A percentile compares a stretch with the other conserved stretches of the same genome.
These are phyloP conservation scores for Orbilia oligospora DNA, from an alignment of 2,329 filamentous ascomycete genomes.

Conservation along the genomic window DNA sequence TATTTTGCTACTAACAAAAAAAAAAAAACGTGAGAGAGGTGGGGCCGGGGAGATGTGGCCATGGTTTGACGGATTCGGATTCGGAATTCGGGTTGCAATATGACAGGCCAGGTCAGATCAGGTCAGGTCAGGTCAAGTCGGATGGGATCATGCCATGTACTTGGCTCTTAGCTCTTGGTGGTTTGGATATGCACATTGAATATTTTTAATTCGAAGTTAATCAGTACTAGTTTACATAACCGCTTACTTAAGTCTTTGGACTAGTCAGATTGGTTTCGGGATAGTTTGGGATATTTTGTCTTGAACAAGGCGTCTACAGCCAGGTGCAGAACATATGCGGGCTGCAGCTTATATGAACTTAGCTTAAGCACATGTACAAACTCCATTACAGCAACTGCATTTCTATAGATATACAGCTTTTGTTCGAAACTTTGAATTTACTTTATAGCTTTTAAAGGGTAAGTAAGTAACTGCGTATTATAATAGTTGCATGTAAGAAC, in stretches of 20 bases:
- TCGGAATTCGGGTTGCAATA: constrained; percentile 1
- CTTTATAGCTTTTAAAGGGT: no score
- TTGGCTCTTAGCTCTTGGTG: background rate
- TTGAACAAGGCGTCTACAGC: background rate
- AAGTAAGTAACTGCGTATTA: no score
- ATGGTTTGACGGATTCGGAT: constrained; percentile 1
- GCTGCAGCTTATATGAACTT: no score
- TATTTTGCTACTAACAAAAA: background rate
- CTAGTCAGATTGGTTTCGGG: background rate
- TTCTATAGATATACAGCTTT: no score
- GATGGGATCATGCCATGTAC: background rate
- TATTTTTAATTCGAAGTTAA: background rate
- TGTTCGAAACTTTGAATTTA: no score
- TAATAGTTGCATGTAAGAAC: no score
- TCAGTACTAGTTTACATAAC: no score
- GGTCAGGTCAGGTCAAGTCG: background rate
- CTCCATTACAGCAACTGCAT: no score
- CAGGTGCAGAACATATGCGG: no score
- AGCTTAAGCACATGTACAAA: no score
- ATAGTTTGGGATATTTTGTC: background rate
- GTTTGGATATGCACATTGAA: background rate
- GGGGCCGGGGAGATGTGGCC: background rate
- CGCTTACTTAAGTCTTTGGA: no score
- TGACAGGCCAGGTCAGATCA: background rate
- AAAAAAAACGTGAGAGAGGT: constrained; percentile 9